These are phyloP conservation scores for Cucumis variabilis DNA, from an alignment of 331 rosid species.

Conservation along the genomic window DNA sequence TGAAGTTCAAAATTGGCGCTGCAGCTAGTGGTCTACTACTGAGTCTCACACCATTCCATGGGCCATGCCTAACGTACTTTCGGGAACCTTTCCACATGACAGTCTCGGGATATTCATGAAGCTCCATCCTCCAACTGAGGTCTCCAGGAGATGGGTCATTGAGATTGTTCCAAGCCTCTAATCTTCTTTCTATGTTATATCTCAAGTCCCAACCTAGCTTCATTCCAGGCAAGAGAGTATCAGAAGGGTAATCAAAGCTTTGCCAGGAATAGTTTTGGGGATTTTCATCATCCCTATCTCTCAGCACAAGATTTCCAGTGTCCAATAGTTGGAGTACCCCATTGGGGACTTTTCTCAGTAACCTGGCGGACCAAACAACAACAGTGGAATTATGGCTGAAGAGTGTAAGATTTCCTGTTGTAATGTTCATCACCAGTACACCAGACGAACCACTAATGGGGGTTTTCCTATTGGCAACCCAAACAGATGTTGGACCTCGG, in stretches of 20 bases:
- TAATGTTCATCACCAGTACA: constrained; percentile 34
- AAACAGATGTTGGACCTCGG: constrained; percentile 38
- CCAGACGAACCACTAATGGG: constrained; percentile 48
- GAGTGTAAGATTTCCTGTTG: constrained; percentile 38
- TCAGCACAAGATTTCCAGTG: constrained; percentile 50
- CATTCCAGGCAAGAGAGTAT: constrained; percentile 43
- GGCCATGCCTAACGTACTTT: constrained; percentile 44
- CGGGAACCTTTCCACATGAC: constrained; percentile 38
- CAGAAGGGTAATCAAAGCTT: constrained; percentile 50
- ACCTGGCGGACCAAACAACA: constrained; percentile 49
- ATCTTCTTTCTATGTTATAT: constrained; percentile 28
- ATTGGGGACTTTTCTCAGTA: constrained; percentile 34
- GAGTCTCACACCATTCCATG: constrained; percentile 55
- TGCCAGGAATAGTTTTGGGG: constrained; percentile 44
- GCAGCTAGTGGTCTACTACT: constrained; percentile 42
- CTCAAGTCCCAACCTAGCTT: constrained; percentile 46
- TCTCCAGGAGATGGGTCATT: constrained; percentile 46
- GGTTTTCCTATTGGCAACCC: constrained; percentile 53
- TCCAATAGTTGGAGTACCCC: constrained; percentile 54
- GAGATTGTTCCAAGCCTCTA: constrained; percentile 40
- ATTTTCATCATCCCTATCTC: constrained; percentile 34
- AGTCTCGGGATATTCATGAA: constrained; percentile 35
- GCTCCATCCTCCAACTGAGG: constrained; percentile 29
- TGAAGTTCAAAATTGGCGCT: constrained; percentile 15
- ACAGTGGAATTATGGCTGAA: constrained; percentile 22